Percentiles rank a stretch among this genome's conserved stretches.
These are phyloP conservation scores for Aspergillus ibericus DNA, from an alignment of 2,329 filamentous ascomycete species.

Conservation along the genomic window DNA sequence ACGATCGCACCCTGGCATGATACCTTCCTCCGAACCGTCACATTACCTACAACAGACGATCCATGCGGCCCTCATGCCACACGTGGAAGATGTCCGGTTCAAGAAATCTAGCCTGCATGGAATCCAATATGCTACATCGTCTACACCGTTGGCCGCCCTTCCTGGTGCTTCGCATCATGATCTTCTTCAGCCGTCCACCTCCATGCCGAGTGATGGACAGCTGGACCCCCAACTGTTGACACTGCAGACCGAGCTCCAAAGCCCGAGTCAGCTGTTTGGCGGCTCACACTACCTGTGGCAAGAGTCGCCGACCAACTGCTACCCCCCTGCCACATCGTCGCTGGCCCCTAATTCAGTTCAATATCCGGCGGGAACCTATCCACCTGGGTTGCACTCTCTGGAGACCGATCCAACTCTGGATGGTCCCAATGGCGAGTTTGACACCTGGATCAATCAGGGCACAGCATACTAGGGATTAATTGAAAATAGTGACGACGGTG, in stretches of 20 bases:
- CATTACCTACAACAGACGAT: constrained; percentile 55
- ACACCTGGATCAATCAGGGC: constrained; percentile 45
- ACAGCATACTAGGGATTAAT: constrained; percentile 13
- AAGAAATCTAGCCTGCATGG: constrained; percentile 36
- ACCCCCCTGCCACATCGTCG: constrained; percentile 18
- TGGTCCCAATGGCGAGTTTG: constrained; percentile 47
- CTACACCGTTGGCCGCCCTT: constrained; percentile 43
- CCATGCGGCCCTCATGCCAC: constrained; percentile 40
- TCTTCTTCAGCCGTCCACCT: constrained; percentile 39
- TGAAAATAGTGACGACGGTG: constrained; percentile 5
- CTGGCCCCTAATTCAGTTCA: constrained; percentile 15
- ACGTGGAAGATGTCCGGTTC: constrained; percentile 48
- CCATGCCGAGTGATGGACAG: constrained; percentile 30
- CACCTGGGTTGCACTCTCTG: constrained; percentile 33
- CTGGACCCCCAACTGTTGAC: constrained; percentile 46
- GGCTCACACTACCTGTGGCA: constrained; percentile 26
- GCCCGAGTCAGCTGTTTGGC: constrained; percentile 15
- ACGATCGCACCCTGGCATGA: constrained; percentile 48
- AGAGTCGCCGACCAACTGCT: constrained; percentile 19
- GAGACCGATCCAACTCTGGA: constrained; percentile 35
- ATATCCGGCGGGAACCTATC: constrained; percentile 20
- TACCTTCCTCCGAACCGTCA: constrained; percentile 46
- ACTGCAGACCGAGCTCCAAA: constrained; percentile 20
- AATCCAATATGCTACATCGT: constrained; percentile 29
- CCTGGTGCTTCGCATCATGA: constrained; percentile 46